Evolutionary conservation across 495 filamentous ascomycete species (phyloP), one percentile per base, ranked within the genome.

Genomic region (Xylaria longipes): DNA sequence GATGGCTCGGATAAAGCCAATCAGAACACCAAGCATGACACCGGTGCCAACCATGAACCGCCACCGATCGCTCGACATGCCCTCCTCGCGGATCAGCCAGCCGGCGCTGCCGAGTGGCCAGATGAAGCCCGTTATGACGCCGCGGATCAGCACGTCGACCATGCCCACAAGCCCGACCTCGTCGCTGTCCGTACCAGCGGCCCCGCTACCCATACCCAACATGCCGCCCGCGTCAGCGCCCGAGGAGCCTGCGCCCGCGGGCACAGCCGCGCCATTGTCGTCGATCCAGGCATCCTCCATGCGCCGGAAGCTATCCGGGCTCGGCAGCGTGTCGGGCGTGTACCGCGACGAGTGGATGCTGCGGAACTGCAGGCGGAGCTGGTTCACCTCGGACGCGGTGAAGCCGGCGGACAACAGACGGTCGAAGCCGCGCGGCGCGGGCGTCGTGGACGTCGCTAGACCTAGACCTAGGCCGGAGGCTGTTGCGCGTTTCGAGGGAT

Each of bases 201-300:
- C 84, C 22, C 72, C 79, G 14, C 80, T 83, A 22, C 72, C 78
- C 5, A 79, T 84, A 5, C 76, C 85, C 29, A 77, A 72, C 39
- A 67, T 74, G 9, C 39, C 77, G 77, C 65, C 77, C 76, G 54
- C 80, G 31, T 77, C 80, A 17, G 77, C 80, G 35, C 81, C 81
- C 45, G 52, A 73, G 14, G 50, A 72, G 20, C 22, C 22, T 7
- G 33, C 78, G 33, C 68, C 67, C 2, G 84, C 80, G 12, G 79
- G 73, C 33, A 83, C 76, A 35, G 80, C 83, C 48, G 72, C 74
- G 48, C 84, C 84, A 68, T 90, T 90, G 73, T 89, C 90, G 70
- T 99, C 96, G 74, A 99, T 91, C 96, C 96, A 99, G 14, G 91
- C 84, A 73, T 99, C 95, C 76, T 99, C 96, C 71, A 98, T 91